Evolutionary conservation across 1,139 yeast genomes (phyloP).

Genomic region (Waltiozyma sp.): DNA sequence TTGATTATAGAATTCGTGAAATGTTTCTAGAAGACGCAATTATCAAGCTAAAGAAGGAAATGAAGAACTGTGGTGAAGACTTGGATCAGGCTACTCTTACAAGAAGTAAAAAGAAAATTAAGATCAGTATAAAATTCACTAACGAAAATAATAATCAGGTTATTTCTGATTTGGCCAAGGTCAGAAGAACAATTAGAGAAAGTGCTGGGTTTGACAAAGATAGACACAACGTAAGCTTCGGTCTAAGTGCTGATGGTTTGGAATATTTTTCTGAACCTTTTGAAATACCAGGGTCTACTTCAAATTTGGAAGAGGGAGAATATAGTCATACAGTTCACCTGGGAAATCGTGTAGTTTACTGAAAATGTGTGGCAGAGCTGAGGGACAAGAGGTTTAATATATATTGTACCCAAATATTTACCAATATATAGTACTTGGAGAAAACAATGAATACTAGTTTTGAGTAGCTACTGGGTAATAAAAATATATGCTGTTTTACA

Average conservation of each 20-base stretch:
- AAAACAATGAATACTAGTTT: too few relatives aligned
- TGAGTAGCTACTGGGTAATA: too few relatives aligned
- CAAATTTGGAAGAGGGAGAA: background rate
- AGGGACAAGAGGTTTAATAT: too few relatives aligned
- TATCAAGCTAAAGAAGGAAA: background rate
- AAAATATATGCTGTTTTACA: too few relatives aligned
- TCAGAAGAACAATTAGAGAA: background rate
- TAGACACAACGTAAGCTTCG: background rate
- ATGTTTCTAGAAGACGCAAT: background rate
- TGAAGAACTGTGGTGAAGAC: background rate
- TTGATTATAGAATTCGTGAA: background rate
- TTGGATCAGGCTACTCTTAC: background rate
- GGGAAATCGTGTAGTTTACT: too few relatives aligned
- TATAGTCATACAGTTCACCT: background rate
- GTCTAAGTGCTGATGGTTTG: background rate
- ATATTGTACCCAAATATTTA: too few relatives aligned
- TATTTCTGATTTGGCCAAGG: background rate
- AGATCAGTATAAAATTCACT: background rate
- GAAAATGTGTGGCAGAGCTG: too few relatives aligned
- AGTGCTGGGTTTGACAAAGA: background rate
- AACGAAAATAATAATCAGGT: background rate
- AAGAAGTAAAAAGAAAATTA: background rate
- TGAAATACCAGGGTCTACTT: background rate
- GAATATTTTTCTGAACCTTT: background rate
- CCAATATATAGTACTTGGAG: too few relatives aligned